Base-by-base conservation (phyloP, 2,329 filamentous ascomycete genomes). In the Claviceps pusilla region DNA sequence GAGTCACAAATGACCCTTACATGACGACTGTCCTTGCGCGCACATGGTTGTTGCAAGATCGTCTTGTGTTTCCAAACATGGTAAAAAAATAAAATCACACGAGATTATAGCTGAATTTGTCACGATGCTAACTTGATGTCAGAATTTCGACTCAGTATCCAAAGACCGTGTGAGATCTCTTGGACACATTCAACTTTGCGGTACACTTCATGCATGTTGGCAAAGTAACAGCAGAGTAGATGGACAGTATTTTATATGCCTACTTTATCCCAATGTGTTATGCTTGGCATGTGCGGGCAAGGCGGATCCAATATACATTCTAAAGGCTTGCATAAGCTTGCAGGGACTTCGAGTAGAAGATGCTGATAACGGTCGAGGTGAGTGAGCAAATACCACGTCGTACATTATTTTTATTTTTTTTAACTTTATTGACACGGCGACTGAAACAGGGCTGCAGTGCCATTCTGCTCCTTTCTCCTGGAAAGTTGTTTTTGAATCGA, bases 391-490 rank as follows among this genome's bases (percentile, higher is more conserved):
- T 7, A 7, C 14, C 3, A 45, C 11, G 37, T 28, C 14, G 19
- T 7, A 31, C 12, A 53, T 29, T n/a, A 6, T 6, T 29, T 1
- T n/a, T 35, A 3, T 28, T 41, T 11, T 9, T 31, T 7, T 43
- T 35, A 9, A 39, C 50, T 6, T 11, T 42, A 16, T 39, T 55
- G 12, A 55, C 12, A 42, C 14, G 9, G 3, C 0, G 14, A 14
- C 11, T 12, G 4, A 3, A 28, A 43, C 29, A 95, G 89, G 89
- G 0, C 66, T 97, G 7, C 89, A 91, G 73, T 96, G 89, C 63
- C 84, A 93, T 58, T 87, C 86, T 3, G 87, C 87, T 0, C 83
- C 87, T 0, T 87, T 87, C 66, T 93, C 89, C 1, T 97, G 90
- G 91, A 98, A 97, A 66, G 63, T 96, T 11, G 76, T 88, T 3